phyloP scores from a whole-genome alignment of 495 filamentous ascomycete genomes.

The Aspergillus taichungensis region DNA sequence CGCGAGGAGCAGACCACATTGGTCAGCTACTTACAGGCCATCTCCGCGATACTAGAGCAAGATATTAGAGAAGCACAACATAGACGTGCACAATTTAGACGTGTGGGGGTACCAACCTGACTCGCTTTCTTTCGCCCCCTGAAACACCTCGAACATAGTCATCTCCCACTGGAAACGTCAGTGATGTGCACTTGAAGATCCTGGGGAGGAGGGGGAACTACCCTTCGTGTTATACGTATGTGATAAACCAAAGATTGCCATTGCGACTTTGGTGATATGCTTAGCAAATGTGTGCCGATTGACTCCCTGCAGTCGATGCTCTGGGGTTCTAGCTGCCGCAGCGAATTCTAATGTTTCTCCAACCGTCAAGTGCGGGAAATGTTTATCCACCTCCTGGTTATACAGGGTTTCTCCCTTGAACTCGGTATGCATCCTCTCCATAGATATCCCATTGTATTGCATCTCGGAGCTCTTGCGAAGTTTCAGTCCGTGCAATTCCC shows the following conservation, averaged over 20 bases:
- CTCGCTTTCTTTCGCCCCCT: slow-evolving; percentile 73
- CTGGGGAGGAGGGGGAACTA: slow-evolving; percentile 29
- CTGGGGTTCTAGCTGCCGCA: slow-evolving; percentile 42
- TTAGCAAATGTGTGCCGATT: slow-evolving; percentile 34
- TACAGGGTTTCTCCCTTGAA: slow-evolving; percentile 60
- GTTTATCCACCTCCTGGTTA: slow-evolving; percentile 54
- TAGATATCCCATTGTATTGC: slow-evolving; percentile 45
- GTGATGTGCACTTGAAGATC: slow-evolving; percentile 24
- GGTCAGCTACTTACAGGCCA: slow-evolving; percentile 39
- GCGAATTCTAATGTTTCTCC: slow-evolving; percentile 60
- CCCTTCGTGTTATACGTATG: slow-evolving; percentile 45
- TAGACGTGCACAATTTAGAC: neutral
- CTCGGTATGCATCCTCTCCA: slow-evolving; percentile 45
- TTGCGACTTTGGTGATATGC: slow-evolving; percentile 48
- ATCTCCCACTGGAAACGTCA: slow-evolving; percentile 33
- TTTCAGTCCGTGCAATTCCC: slow-evolving; percentile 29
- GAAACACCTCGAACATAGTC: slow-evolving; percentile 58
- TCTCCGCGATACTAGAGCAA: slow-evolving; percentile 41
- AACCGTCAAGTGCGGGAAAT: slow-evolving; percentile 59
- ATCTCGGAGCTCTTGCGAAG: slow-evolving; percentile 35
- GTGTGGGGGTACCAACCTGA: slow-evolving; percentile 18
- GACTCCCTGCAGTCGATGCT: slow-evolving; percentile 33
- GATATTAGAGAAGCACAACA: slow-evolving; percentile 2
- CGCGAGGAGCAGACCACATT: slow-evolving; percentile 3
- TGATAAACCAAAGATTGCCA: slow-evolving; percentile 51